These are phyloP conservation scores for Beverwykella pulmonaria DNA, from an alignment of 495 filamentous ascomycete genomes.

Conservation along the genomic window DNA sequence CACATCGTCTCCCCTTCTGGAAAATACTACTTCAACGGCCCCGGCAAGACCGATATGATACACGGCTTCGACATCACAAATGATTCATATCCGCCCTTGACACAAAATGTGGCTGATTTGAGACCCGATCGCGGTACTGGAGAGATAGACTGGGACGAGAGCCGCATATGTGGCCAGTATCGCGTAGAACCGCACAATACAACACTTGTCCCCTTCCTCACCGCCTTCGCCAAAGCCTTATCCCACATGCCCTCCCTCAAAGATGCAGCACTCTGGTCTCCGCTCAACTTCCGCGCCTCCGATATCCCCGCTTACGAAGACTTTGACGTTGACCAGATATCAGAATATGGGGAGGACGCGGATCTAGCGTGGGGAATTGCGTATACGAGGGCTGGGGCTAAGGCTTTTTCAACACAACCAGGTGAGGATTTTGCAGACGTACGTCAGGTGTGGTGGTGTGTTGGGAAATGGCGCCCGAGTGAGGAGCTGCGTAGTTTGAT, in stretches of 20 bases:
- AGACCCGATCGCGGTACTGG: background rate
- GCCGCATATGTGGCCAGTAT: background rate
- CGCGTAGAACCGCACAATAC: conserved; percentile 2
- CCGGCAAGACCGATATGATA: background rate
- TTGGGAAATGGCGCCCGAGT: conserved; percentile 6
- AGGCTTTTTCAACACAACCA: background rate
- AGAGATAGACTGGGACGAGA: background rate
- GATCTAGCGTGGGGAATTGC: conserved; percentile 5
- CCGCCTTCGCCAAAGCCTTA: conserved; percentile 11
- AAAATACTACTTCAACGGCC: conserved; percentile 15
- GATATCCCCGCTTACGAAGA: background rate
- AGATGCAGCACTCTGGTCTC: conserved; percentile 10
- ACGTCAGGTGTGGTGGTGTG: conserved; percentile 6
- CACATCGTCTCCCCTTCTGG: conserved; percentile 4
- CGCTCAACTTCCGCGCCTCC: background rate
- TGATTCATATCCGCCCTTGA: conserved; percentile 13
- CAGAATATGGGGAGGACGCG: background rate
- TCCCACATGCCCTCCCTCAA: conserved; percentile 7
- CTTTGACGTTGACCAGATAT: background rate
- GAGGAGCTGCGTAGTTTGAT: background rate
- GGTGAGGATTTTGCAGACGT: background rate
- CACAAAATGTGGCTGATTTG: background rate
- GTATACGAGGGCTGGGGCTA: background rate
- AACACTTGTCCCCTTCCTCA: conserved; percentile 5
- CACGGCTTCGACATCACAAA: conserved; percentile 3